Evolutionary conservation across 352 stramenopile genomes (phyloP), one percentile per base, ranked within the genome.

Genomic region (Globisporangium sylvaticum): DNA sequence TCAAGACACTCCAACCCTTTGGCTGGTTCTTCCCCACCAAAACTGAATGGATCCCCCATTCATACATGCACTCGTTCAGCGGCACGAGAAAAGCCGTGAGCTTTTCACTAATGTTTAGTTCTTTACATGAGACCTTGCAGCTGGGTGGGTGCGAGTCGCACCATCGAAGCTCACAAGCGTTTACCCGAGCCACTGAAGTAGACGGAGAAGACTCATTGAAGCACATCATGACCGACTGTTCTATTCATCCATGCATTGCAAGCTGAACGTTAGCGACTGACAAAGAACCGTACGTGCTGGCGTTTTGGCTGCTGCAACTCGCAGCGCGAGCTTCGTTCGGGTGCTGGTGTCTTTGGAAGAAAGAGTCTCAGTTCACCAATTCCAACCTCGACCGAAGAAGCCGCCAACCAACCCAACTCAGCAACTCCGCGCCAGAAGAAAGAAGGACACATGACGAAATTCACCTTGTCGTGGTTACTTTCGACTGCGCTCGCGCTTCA

Each of bases 81-180:
- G 14, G 4, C 18, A 31, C 15, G n/a, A n/a, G n/a, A n/a, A n/a
- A n/a, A n/a, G n/a, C n/a, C n/a, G 27, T 18, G 55, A 31, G 55
- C 55, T 61, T 27, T n/a, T 61, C 55, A 22, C 48, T 39, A 39
- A 39, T 15, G 8, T 3, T 32, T 14, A 8, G 8, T 34, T 39
- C 53, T 64, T 64, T 64, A 64, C 58, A 64, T 64, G 37, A 64
- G 9, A 22, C 37, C 37, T 54, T 50, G 39, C 60, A 66, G 46
- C 60, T 66, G 60, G 46, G 31, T 66, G 60, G 60, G 48, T 66
- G 20, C 27, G 42, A 24, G 18, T 22, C 24, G 42, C 42, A 62
- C 24, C 20, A 42, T 46, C 9, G 0, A 61, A 46, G 20, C n/a
- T 18, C 31, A 9, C 12, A 42, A 20, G 22, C 12, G 18, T 10